These are phyloP conservation scores for Paxillus rubicundulus DNA, from an alignment of 768 basidiomycete species.

Conservation along the genomic window DNA sequence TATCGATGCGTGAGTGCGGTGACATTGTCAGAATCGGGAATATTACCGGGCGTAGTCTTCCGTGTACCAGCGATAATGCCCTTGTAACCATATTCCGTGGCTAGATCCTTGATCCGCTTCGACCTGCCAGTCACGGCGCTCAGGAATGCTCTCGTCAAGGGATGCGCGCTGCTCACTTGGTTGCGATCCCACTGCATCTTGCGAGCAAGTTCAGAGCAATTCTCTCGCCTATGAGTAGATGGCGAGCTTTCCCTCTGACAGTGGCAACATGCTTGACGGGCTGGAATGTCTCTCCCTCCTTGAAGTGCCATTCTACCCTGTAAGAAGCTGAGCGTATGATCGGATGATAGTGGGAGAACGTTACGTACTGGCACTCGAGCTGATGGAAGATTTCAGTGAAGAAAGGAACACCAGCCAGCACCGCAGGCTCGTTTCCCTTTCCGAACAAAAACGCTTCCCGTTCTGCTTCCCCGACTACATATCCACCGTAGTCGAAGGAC, in stretches of 20 bases:
- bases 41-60: conserved; percentile 88
- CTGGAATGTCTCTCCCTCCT: conserved; percentile 79
- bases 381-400: conserved; percentile 90
- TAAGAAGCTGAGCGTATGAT: background rate
- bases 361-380: conserved; percentile 83
- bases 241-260: conserved; percentile 84
- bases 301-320: conserved; percentile 92
- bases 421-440: conserved; percentile 74
- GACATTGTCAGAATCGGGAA: background rate
- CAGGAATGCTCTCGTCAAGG: background rate
- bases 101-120: conserved; percentile 74
- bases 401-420: conserved; percentile 94
- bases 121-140: conserved; percentile 53
- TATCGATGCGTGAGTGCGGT: conserved; percentile 6
- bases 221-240: conserved; percentile 87
- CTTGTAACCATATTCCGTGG: conserved; percentile 71
- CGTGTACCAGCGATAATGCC: conserved; percentile 93
- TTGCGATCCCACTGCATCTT: conserved; percentile 95
- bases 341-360: background rate
- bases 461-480: conserved; percentile 87
- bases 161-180: conserved; percentile 56
- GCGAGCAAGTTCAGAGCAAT: conserved; percentile 92
- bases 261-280: conserved; percentile 87
- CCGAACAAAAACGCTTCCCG: conserved; percentile 88
- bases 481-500: conserved; percentile 95